A percentile compares a stretch with the other conserved stretches of the same genome.
phyloP scores from a whole-genome alignment of 306 rosid genomes.

The Medicago arabica region DNA sequence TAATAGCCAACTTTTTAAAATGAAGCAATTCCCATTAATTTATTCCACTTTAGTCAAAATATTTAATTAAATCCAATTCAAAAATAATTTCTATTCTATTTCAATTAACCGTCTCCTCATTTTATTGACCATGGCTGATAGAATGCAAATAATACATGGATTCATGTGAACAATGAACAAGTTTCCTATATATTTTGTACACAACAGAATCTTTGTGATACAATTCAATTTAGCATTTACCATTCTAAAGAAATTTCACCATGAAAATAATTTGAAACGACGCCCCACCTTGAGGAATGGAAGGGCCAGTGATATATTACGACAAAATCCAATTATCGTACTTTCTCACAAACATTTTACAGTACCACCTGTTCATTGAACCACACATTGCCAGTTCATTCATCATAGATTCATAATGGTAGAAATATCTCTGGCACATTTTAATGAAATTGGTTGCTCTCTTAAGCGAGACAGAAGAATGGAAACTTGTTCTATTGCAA shows the following conservation, averaged over 20 bases:
- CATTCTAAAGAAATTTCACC: slow-evolving; percentile 45
- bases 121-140: slow-evolving; percentile 7
- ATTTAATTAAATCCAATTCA: no score
- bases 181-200: slow-evolving; percentile 51
- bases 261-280: slow-evolving; percentile 27
- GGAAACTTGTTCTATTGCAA: slow-evolving; percentile 81
- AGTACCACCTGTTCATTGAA: slow-evolving; percentile 32
- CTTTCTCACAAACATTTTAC: slow-evolving; percentile 34
- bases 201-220: slow-evolving; percentile 32
- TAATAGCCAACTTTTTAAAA: no score
- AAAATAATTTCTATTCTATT: no score
- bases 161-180: slow-evolving; percentile 39
- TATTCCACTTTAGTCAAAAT: no score
- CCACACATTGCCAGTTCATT: slow-evolving; percentile 6
- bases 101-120: background rate
- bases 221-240: slow-evolving; percentile 23
- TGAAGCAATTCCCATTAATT: no score
- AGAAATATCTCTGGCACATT: slow-evolving; percentile 66
- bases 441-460: slow-evolving; percentile 76
- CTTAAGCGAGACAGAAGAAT: slow-evolving; percentile 71
- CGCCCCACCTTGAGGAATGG: slow-evolving; percentile 23
- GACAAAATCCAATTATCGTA: slow-evolving; percentile 19
- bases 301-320: slow-evolving; percentile 25
- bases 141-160: slow-evolving; percentile 29
- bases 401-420: slow-evolving; percentile 57